Base-by-base conservation (phyloP, 805 yeast species). In the Danielia reshetovae region DNA sequence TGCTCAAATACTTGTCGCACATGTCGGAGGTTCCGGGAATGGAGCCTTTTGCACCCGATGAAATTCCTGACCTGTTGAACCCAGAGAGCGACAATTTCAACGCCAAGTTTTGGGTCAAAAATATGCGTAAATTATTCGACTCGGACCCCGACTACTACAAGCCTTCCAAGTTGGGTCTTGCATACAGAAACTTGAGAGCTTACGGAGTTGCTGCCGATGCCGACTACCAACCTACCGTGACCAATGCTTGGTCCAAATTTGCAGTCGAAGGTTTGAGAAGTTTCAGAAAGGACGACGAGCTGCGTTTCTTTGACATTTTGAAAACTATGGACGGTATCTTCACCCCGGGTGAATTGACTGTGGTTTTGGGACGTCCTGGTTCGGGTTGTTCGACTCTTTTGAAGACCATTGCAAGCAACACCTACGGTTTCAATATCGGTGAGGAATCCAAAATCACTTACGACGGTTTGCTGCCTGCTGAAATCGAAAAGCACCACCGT, bases 301-400 rank as follows among this genome's bases (percentile, higher is more conserved):
- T 29, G 13, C 42, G 50, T 7, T 41, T 47, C 37, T 77, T 74
- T 43, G 75, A 73, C 41, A 79, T 75, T 42, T 63, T 75, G 55
- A 79, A 78, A 52, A 70, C 81, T 19, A 78, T 79, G 83, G 84
- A 79, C 48, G 87, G 80, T 12, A 34, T 72, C 4, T 63, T 79
- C 36, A 62, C 61, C 33, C 79, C 85, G 3, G 86, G 87, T 31
- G 80, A 79, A 41, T 61, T 81, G 30, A 72, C 82, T 6, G 82
- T 81, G 32, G 87, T 83, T 8, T 62, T 83, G 29, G 90, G 93
- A 38, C 73, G 89, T 57, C 90, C 90, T 1, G 90, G 90, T 50
- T 76, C 86, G n/a, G 87, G 88, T 44, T 81, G 87, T 55, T 72
- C 85, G 3, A 79, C 87, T 0, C 60, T 80, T 32, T 62, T 81